Percentiles rank a stretch among this genome's conserved stretches.
These are phyloP conservation scores for Calonectria pauciramosa DNA, from an alignment of 2,329 filamentous ascomycete genomes.

Conservation along the genomic window DNA sequence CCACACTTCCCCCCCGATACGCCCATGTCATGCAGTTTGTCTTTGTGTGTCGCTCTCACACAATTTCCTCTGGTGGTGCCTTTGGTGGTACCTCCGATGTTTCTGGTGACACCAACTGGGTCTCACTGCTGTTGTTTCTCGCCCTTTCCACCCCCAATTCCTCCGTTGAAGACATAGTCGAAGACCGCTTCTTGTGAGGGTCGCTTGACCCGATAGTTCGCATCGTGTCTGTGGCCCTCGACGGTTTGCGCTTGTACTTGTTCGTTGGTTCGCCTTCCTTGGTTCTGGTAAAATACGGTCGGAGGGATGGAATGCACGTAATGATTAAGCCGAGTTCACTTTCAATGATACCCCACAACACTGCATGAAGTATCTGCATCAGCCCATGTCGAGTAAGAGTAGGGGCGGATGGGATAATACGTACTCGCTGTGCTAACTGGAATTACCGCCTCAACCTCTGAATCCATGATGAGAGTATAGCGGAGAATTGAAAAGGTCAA, in stretches of 20 bases:
- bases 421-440: constrained; percentile 11
- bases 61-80: neutral
- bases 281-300: neutral
- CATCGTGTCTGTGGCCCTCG: neutral
- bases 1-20: neutral
- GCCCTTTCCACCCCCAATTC: neutral
- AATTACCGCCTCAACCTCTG: neutral
- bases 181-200: neutral
- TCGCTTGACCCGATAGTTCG: neutral
- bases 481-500: constrained; percentile 17
- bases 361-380: neutral
- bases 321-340: constrained; percentile 16
- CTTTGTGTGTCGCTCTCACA: neutral
- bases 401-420: neutral
- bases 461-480: neutral
- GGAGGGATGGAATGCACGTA: constrained; percentile 12
- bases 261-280: neutral
- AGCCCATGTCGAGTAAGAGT: neutral
- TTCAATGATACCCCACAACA: constrained; percentile 19
- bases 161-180: neutral
- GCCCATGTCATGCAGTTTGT: neutral
- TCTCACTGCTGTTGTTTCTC: constrained; percentile 3
- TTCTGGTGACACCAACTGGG: neutral
- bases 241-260: neutral
- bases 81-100: neutral